phyloP scores from a whole-genome alignment of 2,329 filamentous ascomycete genomes.

The Penicillium nordicum region DNA sequence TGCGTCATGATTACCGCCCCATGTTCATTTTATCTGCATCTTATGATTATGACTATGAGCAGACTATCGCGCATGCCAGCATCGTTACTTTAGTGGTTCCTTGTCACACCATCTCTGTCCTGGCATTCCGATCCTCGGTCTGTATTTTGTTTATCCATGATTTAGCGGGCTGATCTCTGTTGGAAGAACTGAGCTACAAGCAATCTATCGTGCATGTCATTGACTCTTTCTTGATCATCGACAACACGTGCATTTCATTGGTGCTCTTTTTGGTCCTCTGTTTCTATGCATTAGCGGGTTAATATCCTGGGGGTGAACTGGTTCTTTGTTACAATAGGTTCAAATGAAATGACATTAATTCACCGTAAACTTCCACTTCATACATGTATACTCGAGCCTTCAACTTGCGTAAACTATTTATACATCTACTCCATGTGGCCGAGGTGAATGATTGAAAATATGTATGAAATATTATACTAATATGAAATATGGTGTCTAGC shows the following conservation, averaged over 20 bases:
- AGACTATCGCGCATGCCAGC: neutral
- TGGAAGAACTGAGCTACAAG: neutral
- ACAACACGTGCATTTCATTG: neutral
- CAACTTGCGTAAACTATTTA: neutral
- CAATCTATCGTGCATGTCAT: neutral
- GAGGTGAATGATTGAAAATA: neutral
- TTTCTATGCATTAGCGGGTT: constrained; percentile 3
- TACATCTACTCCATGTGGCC: neutral
- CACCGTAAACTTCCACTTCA: no score
- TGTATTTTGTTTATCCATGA: neutral
- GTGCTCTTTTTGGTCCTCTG: neutral
- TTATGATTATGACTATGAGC: constrained; percentile 15
- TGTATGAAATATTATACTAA: neutral
- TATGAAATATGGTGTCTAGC: neutral
- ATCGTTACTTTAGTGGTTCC: neutral
- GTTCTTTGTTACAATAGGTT: neutral
- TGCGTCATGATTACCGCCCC: neutral
- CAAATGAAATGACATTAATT: neutral
- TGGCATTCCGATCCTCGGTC: neutral
- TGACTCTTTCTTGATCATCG: neutral
- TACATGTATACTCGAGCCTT: neutral
- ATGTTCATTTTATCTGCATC: constrained; percentile 4
- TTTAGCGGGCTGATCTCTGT: constrained; percentile 1
- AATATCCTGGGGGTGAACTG: neutral
- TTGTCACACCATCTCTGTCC: neutral